Evolutionary conservation across 2,329 filamentous ascomycete species (phyloP), one percentile per base, ranked within the genome.

Genomic region (Massarina eburnea): DNA sequence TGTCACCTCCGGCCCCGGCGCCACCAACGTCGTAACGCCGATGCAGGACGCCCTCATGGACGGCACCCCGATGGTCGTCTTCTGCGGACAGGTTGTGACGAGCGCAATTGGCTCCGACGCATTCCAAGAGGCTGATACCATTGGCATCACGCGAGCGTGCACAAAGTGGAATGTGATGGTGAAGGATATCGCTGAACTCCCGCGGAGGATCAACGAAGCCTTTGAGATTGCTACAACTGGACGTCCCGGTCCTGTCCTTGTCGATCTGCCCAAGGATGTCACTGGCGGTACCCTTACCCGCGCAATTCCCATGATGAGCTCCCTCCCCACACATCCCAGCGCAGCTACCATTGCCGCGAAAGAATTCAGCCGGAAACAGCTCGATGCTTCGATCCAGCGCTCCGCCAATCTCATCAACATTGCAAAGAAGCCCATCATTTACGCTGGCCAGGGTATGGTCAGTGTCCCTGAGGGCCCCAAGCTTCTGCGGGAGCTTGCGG

Each of bases 111-210:
- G 94, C 51, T 95, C 88, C 52, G 92, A 97, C 70, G 90, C 91
- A 45, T 97, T 97, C 80, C 94, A 99, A 71, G 94, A 97, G 74
- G 91, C 91, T 48, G 94, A 99, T 67, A 85, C 95, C 27, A 79
- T 96, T 48, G 92, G 92, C 58, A 97, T 99, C 71, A 95, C 90
- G 26, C 83, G 92, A 64, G 85, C 91, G 17, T 96, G 91, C 80
- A 96, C 91, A 59, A 97, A 97, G 78, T 99, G 94, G 94, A 97
- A 97, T 63, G 90, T 95, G 49, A 95, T 97, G 91, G 90, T 96
- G 39, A 96, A 95, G 80, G 92, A 86, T 70, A 85, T 96, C 44
- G 91, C 89, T 40, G 94, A 99, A 74, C 80, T 99, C 45, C 94
- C 94, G 40, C 84, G 89, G 62, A 83, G 92, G 55, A 97, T 97